Conservation (phyloP, 805 yeast species). For the Metschnikowia peoriensis region DNA sequence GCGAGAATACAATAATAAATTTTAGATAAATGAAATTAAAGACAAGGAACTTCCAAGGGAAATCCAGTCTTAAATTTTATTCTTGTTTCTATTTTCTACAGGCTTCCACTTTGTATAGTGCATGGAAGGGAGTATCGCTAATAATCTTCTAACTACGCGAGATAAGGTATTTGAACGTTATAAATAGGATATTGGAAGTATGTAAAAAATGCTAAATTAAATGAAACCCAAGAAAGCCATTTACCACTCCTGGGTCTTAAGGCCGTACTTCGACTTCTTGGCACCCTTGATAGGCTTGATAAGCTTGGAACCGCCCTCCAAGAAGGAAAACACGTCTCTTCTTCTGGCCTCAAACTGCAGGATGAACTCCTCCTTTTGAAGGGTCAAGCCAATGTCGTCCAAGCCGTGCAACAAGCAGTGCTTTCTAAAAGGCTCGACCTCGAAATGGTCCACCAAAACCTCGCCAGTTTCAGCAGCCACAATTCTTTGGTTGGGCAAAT, state of each 20-base stretch:
- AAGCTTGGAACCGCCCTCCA: constrained; percentile 81
- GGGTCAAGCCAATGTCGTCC: constrained; percentile 94
- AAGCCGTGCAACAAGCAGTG: constrained; percentile 93
- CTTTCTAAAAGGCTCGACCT: constrained; percentile 87
- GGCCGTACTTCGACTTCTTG: constrained; percentile 65
- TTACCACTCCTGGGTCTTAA: constrained; percentile 74
- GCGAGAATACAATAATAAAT: too few relatives aligned
- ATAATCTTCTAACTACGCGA: too few relatives aligned
- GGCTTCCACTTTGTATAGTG: too few relatives aligned
- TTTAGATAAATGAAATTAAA: too few relatives aligned
- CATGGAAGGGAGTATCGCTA: too few relatives aligned
- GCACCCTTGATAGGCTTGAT: constrained; percentile 65
- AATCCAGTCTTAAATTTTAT: too few relatives aligned
- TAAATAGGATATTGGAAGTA: background rate
- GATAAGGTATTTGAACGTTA: background rate
- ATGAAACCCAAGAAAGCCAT: background rate
- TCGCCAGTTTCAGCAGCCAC: constrained; percentile 56
- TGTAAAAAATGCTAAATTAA: too few relatives aligned
- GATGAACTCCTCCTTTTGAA: constrained; percentile 83
- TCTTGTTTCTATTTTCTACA: too few relatives aligned
- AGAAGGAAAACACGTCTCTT: constrained; percentile 80
- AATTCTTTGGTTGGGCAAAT: constrained; percentile 84
- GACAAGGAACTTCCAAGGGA: too few relatives aligned
- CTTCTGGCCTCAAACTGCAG: constrained; percentile 71
- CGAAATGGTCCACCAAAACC: constrained; percentile 78